Base-by-base conservation (phyloP, 1,284 basidiomycete species). In the Pholiota adiposa region DNA sequence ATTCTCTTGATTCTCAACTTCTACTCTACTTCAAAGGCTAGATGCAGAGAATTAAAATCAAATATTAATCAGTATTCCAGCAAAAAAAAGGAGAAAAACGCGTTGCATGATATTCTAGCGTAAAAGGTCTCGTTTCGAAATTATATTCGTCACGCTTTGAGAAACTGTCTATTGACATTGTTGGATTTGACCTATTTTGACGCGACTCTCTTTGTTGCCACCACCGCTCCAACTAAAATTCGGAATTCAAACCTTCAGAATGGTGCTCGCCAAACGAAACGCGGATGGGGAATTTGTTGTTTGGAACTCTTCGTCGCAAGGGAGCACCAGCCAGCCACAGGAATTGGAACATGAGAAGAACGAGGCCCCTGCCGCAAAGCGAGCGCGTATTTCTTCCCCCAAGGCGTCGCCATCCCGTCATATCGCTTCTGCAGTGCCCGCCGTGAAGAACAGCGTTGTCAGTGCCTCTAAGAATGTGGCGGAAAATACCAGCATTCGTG, bases 261-360 rank as follows among this genome's bases (percentile, higher is more conserved):
- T 61, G 60, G 51, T 61, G 16, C 56, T 61, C 21, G 29, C 49
- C 16, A 74, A 73, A 57, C 69, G 73, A n/a, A 70, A 69, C 56
- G 62, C 65, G 14, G 62, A 67, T 40, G 71, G 69, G 33, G 65
- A 68, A 9, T 71, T 71, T 29, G 58, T 66, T 11, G 29, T 51
- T 4, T 73, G 71, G 72, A 59, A 31, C 0, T 23, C 44, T 2
- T 34, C 58, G 3, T 59, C 58, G 12, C 27, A 51, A 60, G 8
- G 16, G 36, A 62, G 60, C 48, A 33, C 9, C n/a, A 21, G 3
- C 43, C 25, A 33, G 21, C 43, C 23, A 18, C 33, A 6, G 36
- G 19, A 7, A 31, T 11, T 11, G 18, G n/a, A 41, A 21, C 19
- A 31, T 25, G 33, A 19, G 19, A 33, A 38, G 34, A 31, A 41